A percentile compares a stretch with the other conserved stretches of the same genome.
phyloP scores from a whole-genome alignment of 371 early-diverging fungal species.

The Dichotomocladium elegans region DNA sequence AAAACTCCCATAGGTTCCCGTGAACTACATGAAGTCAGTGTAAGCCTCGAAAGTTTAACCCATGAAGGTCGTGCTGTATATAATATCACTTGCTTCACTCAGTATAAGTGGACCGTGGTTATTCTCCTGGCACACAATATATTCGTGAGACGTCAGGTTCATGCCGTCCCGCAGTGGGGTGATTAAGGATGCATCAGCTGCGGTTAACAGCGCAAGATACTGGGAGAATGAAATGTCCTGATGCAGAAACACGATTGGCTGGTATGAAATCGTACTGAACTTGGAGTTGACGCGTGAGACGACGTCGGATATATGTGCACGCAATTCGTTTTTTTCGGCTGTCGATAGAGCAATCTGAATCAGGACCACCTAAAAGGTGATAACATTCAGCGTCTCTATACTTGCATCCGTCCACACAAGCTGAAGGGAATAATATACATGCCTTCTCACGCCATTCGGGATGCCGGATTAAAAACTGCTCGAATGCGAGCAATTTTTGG shows the following conservation, averaged over 20 bases:
- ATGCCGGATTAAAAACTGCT: conserved; percentile 82
- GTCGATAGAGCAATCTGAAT: conserved; percentile 80
- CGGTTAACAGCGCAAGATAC: conserved; percentile 92
- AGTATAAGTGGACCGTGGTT: conserved; percentile 91
- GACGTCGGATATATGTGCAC: conserved; percentile 86
- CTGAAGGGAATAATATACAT: no score
- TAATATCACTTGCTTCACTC: conserved; percentile 56
- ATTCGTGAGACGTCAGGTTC: conserved; percentile 99
- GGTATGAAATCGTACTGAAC: conserved; percentile 90
- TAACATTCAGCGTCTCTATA: conserved; percentile 56
- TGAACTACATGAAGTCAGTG: conserved; percentile 85
- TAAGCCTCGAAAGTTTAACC: not conserved
- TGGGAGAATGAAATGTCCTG: conserved; percentile 90
- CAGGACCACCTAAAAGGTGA: conserved; percentile 85
- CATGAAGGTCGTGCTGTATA: not conserved
- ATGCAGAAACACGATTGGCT: conserved; percentile 92
- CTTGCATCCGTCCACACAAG: conserved; percentile 51
- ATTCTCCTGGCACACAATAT: conserved; percentile 93
- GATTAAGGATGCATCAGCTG: conserved; percentile 94
- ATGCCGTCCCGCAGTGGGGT: conserved; percentile 98
- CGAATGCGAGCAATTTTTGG: conserved; percentile 94
- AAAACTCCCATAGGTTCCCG: conserved; percentile 92
- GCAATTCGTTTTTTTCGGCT: conserved; percentile 66
- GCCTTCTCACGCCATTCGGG: conserved; percentile 88
- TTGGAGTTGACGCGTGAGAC: conserved; percentile 92